Evolutionary conservation across 1,284 basidiomycete species (phyloP).

Genomic region (Baeospora myosura): DNA sequence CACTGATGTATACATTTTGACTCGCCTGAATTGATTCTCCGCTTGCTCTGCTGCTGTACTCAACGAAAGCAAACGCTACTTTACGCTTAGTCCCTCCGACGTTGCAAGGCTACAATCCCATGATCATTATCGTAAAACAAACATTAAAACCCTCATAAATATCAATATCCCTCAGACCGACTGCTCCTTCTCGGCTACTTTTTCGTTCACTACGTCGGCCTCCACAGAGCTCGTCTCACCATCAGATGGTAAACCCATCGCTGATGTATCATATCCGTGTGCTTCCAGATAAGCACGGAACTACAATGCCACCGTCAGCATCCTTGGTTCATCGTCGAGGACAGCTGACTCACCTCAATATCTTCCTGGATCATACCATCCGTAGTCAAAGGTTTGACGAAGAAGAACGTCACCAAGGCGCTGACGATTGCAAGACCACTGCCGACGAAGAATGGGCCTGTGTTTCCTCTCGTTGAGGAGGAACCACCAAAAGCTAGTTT

Average conservation of each 20-base stretch:
- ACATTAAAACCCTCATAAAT: too few species aligned
- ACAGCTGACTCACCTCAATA: slow-evolving; percentile 41
- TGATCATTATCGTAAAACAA: too few species aligned
- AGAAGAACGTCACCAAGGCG: slow-evolving; percentile 66
- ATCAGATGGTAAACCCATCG: slow-evolving; percentile 66
- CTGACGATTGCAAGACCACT: slow-evolving; percentile 76
- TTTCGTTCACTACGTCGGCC: neutral
- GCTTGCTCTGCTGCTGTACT: too few species aligned
- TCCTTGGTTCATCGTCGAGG: too few species aligned
- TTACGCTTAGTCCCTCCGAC: too few species aligned
- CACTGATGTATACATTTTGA: too few species aligned
- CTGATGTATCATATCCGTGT: slow-evolving; percentile 69
- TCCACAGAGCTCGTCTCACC: slow-evolving; percentile 12
- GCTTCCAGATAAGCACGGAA: too few species aligned
- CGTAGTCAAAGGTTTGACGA: slow-evolving; percentile 67
- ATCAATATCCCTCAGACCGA: too few species aligned
- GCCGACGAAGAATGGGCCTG: slow-evolving; percentile 77
- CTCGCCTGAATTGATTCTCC: too few species aligned
- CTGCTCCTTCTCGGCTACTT: slow-evolving; percentile 1
- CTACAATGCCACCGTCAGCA: too few species aligned
- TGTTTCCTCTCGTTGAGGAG: slow-evolving; percentile 47
- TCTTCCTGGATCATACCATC: slow-evolving; percentile 83
- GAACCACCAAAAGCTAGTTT: slow-evolving; percentile 59
- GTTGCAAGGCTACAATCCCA: too few species aligned
- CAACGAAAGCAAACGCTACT: too few species aligned